Evolutionary conservation across 2,329 filamentous ascomycete genomes (phyloP), one percentile per base, ranked within the genome.

Genomic region (Zymoseptoria ardabiliae): DNA sequence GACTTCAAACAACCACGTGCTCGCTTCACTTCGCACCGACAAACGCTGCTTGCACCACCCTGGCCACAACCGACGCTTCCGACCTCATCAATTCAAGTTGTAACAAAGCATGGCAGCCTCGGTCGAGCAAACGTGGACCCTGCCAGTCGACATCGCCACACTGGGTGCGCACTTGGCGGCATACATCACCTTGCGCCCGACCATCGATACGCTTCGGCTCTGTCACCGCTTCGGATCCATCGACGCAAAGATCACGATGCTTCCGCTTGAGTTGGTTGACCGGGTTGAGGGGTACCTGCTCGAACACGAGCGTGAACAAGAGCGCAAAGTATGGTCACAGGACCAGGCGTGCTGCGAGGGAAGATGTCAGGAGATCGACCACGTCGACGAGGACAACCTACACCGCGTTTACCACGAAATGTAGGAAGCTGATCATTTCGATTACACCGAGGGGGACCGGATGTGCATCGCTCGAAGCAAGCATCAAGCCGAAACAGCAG

Each of bases 141-240:
- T 51, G 13, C 51, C 41, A 1, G 60, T 64, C n/a, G 21, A 55
- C 4, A 22, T 59, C 23, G 54, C 35, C 11, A 22, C 23, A 2
- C 45, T 64, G 1, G 62, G 62, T 2, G 53, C 58, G 19, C 50
- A 61, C 21, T 19, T 62, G 9, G 50, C 62, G 22, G 60, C 60
- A 9, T 64, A 60, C 52, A 28, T 59, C 52, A 61, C 50, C 5
- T 48, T 60, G 17, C 54, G 25, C 20, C 58, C 60, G 7, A 54
- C 45, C 7, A 57, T 59, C 56, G 30, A 45, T 8, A 53, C 53
- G 0, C 52, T 64, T 9, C 60, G 60, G 1, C 55, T 64, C 1
- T 64, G 62, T 35, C 52, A 62, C 45, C 62, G 60, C 22, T 61
- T 55, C 41, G 45, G 45, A 1, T 4, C 2, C 17, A 58, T 57